Percentiles rank a stretch among this genome's conserved stretches.
phyloP scores from a whole-genome alignment of 2,329 filamentous ascomycete species.

The Lasiodiplodia hormozganensis region DNA sequence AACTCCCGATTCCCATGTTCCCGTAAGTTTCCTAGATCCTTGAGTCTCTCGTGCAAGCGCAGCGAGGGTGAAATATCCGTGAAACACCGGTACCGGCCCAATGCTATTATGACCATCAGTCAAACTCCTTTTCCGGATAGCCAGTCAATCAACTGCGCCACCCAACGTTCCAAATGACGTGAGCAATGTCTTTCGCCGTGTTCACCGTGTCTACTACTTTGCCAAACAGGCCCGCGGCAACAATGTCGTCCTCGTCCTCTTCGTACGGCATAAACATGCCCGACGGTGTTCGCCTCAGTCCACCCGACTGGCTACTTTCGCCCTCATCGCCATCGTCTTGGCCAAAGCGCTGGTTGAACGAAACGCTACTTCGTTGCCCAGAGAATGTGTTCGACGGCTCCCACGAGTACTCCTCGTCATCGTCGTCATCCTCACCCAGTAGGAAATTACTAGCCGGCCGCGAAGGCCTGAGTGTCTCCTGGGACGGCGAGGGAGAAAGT shows the following conservation, averaged over 20 bases:
- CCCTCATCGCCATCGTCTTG: constrained; percentile 50
- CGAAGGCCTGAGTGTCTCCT: constrained; percentile 79
- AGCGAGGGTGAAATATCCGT: constrained; percentile 28
- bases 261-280: constrained; percentile 93
- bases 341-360: constrained; percentile 15
- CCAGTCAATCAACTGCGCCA: constrained; percentile 60
- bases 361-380: constrained; percentile 42
- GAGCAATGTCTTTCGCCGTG: constrained; percentile 68
- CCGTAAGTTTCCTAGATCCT: constrained; percentile 8
- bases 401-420: constrained; percentile 55
- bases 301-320: constrained; percentile 43
- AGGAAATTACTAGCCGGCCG: constrained; percentile 71
- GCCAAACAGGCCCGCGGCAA: constrained; percentile 70
- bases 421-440: constrained; percentile 65
- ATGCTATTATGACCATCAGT: constrained; percentile 24
- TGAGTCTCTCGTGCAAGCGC: constrained; percentile 22
- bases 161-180: constrained; percentile 72
- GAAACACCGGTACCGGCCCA: constrained; percentile 30
- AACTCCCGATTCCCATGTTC: constrained; percentile 12
- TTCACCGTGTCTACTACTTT: constrained; percentile 81
- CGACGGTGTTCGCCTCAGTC: constrained; percentile 79
- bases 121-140: background rate
- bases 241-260: constrained; percentile 69
- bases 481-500: constrained; percentile 77
- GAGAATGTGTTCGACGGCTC: constrained; percentile 49